These are phyloP conservation scores for Linnemannia schmuckeri DNA, from an alignment of 192 early-diverging fungal genomes.

Conservation along the genomic window DNA sequence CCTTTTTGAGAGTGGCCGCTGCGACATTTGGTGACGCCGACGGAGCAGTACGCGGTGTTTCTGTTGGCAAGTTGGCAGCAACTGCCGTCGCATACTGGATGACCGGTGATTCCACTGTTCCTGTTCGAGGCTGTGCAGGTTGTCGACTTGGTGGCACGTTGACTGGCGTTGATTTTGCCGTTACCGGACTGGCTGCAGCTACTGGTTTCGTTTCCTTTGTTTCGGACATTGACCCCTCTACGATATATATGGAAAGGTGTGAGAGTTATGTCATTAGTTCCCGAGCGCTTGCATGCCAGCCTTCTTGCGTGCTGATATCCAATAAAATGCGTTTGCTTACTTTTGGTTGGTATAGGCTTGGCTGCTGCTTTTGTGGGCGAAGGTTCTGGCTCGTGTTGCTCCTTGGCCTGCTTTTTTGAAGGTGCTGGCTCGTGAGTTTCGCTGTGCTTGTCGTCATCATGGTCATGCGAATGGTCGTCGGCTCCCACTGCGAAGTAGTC, in stretches of 20 bases:
- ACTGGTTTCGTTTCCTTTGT: conserved; percentile 56
- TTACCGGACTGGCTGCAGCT: conserved; percentile 12
- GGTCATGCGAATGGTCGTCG: conserved; percentile 69
- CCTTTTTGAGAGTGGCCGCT: conserved; percentile 29
- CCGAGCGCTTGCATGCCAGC: too few species aligned
- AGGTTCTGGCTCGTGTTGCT: conserved; percentile 55
- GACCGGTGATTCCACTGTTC: conserved; percentile 32
- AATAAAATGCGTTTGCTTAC: conserved; percentile 6
- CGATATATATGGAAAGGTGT: neutral
- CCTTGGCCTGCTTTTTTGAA: conserved; percentile 56
- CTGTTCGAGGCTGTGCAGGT: conserved; percentile 39
- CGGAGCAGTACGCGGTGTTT: conserved; percentile 34
- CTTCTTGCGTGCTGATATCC: too few species aligned
- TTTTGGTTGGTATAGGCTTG: conserved; percentile 48
- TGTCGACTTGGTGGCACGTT: conserved; percentile 33
- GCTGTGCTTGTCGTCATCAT: conserved; percentile 31
- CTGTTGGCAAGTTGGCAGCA: conserved; percentile 51
- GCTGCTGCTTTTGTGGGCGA: conserved; percentile 23
- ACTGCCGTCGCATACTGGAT: conserved; percentile 47
- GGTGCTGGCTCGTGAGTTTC: conserved; percentile 11
- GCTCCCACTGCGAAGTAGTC: conserved; percentile 79
- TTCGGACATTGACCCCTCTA: conserved; percentile 41
- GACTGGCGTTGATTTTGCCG: conserved; percentile 15
- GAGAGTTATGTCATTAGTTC: neutral
- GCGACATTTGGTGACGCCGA: conserved; percentile 45